Base-by-base conservation (phyloP, 331 rosid genomes). In the Phaseolus coccineus region DNA sequence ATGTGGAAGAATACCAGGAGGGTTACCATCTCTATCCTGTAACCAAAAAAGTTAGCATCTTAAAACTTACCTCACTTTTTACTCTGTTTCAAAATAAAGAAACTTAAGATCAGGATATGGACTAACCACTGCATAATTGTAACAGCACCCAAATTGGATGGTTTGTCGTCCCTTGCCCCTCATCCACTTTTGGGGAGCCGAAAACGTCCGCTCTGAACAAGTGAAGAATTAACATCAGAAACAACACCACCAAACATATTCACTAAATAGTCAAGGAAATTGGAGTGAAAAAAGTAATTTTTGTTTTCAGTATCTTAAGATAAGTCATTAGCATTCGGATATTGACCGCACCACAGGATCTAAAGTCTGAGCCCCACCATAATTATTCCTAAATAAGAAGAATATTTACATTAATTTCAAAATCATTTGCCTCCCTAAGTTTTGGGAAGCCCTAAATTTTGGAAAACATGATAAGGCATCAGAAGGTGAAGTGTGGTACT, bases 161-260 rank as follows among this genome's bases (percentile, higher is more conserved):
- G 89, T 86, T 69, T 86, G 87, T 7, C 89, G 99, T 51, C 99
- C 98, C 90, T 96, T 96, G 44, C 99, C 99, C 88, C 86, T 89
- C 97, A 93, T 96, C 98, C 98, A 96, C 87, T 93, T 93, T 55
- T 78, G 87, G 28, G 99, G 99, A 71, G 98, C 98, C 0, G 94
- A 58, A 84, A 68, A 96, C 11, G 99, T 96, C 65, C 96, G 90
- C 16, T 76, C 99, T 96, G 96, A 88, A 81, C 69, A 87, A 56
- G 31, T 81, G 69, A 79, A 65, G 69, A 79, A 76, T 85, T 44
- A 76, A 48, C 74, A 76, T 44, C 15, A 40, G 27, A 65, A 82
- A 71, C 53, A 61, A 46, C 24, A 56, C 14, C 39, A 53, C 7
- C 52, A 52, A 68, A 61, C 62, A 77, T 24, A 78, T 51, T 55